A percentile compares a stretch with the other conserved stretches of the same genome.
Conservation (phyloP, 768 basidiomycete genomes). For the Tricholoma sp. region DNA sequence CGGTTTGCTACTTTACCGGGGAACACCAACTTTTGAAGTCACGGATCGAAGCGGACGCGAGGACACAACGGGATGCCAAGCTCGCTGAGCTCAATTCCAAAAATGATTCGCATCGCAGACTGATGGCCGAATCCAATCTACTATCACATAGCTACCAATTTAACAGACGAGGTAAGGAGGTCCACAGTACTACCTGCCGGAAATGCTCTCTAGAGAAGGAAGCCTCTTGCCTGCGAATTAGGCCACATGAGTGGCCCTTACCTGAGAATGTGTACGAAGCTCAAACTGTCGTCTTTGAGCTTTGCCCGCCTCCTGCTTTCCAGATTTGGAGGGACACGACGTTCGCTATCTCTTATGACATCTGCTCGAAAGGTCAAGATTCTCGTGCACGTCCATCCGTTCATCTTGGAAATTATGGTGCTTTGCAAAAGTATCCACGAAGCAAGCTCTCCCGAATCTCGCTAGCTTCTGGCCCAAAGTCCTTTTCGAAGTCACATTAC, state of each 20-base stretch:
- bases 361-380: constrained; percentile 17
- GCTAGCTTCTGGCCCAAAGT: constrained; percentile 30
- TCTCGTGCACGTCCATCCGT: background rate
- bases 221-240: constrained; percentile 21
- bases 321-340: constrained; percentile 40
- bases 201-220: constrained; percentile 20
- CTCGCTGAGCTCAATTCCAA: constrained; percentile 17
- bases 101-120: constrained; percentile 16
- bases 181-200: constrained; percentile 11
- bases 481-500: constrained; percentile 29
- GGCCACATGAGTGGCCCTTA: constrained; percentile 43
- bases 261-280: constrained; percentile 20
- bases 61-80: constrained; percentile 13
- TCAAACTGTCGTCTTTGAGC: constrained; percentile 35
- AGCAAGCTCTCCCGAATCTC: constrained; percentile 20
- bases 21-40: constrained; percentile 16
- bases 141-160: constrained; percentile 8
- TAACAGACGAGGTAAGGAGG: background rate
- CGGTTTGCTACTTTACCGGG: constrained; percentile 27
- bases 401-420: constrained; percentile 4
- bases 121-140: constrained; percentile 6
- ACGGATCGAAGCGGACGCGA: constrained; percentile 24
- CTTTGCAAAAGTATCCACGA: background rate
- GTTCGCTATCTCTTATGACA: constrained; percentile 30
- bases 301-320: constrained; percentile 33